Evolutionary conservation across 805 yeast genomes (phyloP).

Genomic region (Scheffersomyces ergatensis): DNA sequence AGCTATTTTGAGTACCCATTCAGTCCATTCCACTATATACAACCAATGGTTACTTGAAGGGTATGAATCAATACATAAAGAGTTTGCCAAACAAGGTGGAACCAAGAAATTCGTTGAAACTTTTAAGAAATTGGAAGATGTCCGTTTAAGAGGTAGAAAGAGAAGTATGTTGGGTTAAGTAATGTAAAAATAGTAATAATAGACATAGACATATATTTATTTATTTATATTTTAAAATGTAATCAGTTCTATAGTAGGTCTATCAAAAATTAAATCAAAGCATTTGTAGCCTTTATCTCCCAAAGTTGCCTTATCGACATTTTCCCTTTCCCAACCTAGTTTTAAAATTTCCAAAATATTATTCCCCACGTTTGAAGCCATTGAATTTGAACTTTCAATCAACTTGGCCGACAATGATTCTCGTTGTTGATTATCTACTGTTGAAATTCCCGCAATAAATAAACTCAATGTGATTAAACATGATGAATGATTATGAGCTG

Average conservation of each 20-base stretch:
- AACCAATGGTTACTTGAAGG: constrained; percentile 74
- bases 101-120: constrained; percentile 50
- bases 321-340: constrained; percentile 5
- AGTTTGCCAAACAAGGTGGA: constrained; percentile 27
- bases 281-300: constrained; percentile 6
- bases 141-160: constrained; percentile 89
- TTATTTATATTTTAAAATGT: constrained; percentile 1
- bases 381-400: background rate
- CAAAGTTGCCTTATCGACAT: background rate
- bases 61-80: constrained; percentile 43
- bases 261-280: constrained; percentile 5
- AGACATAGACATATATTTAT: background rate
- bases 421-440: constrained; percentile 1
- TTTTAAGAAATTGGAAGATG: constrained; percentile 69
- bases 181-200: background rate
- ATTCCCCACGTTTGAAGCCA: constrained; percentile 1
- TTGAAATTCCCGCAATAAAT: constrained; percentile 5
- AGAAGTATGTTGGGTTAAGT: constrained; percentile 81
- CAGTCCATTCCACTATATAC: constrained; percentile 62
- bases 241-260: constrained; percentile 4
- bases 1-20: constrained; percentile 89
- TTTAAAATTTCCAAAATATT: constrained; percentile 1
- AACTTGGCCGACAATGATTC: background rate
- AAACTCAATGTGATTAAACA: constrained; percentile 1
- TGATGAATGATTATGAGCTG: constrained; percentile 3